These are phyloP conservation scores for Nepenthes mirabilis DNA, from an alignment of 148 eudicot genomes.

Conservation along the genomic window DNA sequence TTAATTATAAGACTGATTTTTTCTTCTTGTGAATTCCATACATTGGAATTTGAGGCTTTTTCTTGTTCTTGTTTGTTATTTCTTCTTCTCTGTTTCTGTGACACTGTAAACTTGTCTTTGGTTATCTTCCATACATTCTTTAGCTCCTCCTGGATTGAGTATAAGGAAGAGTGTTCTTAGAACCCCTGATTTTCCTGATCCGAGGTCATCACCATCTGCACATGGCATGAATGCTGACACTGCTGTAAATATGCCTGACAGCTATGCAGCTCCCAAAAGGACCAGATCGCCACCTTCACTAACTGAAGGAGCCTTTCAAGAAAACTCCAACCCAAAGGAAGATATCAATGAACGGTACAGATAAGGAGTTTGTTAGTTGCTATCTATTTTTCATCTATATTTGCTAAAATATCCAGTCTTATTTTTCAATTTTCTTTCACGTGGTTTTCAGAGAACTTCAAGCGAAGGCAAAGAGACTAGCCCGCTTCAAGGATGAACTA, in stretches of 20 bases:
- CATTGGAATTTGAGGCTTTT: too few species aligned
- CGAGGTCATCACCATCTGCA: slow-evolving; percentile 18
- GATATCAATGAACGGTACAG: slow-evolving; percentile 52
- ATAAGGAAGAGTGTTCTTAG: slow-evolving; percentile 13
- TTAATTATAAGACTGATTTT: too few species aligned
- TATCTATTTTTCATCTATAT: not conserved
- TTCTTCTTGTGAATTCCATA: too few species aligned
- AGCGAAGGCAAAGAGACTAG: slow-evolving; percentile 88
- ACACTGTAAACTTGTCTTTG: too few species aligned
- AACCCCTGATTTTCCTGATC: slow-evolving; percentile 11
- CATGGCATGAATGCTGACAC: slow-evolving; percentile 20
- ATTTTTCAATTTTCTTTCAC: slow-evolving; percentile 1
- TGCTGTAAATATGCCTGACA: slow-evolving; percentile 14
- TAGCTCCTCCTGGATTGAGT: slow-evolving; percentile 33
- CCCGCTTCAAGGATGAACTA: slow-evolving; percentile 75
- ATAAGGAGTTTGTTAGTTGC: not conserved
- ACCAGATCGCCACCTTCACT: slow-evolving; percentile 13
- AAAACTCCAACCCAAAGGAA: slow-evolving; percentile 17
- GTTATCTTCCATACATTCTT: slow-evolving; percentile 20
- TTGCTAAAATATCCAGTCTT: slow-evolving; percentile 5
- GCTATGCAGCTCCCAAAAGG: slow-evolving; percentile 42
- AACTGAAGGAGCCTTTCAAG: slow-evolving; percentile 27
- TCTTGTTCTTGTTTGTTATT: too few species aligned
- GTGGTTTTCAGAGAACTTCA: slow-evolving; percentile 56
- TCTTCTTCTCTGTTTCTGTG: too few species aligned